phyloP scores from a whole-genome alignment of 2,329 filamentous ascomycete species.

The Dichotomopilus funicola region DNA sequence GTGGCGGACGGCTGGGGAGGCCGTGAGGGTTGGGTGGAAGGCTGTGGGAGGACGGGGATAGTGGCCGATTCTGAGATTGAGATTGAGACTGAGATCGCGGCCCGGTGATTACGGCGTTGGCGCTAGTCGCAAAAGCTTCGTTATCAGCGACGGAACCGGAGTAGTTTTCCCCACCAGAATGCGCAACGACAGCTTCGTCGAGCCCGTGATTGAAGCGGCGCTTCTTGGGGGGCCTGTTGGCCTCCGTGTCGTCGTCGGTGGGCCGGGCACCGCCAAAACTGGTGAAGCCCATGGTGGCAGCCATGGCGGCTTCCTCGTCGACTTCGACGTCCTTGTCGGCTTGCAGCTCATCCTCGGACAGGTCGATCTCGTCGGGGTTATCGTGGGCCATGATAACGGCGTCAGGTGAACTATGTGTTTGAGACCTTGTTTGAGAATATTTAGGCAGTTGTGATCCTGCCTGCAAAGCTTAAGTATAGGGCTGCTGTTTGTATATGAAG shows the following conservation, averaged over 20 bases:
- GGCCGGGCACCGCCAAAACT: slow-evolving; percentile 48
- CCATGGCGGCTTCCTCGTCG: slow-evolving; percentile 43
- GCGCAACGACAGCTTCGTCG: slow-evolving; percentile 42
- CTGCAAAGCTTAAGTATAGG: too few relatives aligned
- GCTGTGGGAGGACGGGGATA: too few relatives aligned
- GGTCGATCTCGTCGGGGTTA: slow-evolving; percentile 10
- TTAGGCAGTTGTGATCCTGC: too few relatives aligned
- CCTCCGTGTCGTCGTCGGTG: slow-evolving; percentile 12
- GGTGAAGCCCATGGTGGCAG: slow-evolving; percentile 66
- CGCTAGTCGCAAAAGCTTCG: too few relatives aligned
- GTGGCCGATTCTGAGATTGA: too few relatives aligned
- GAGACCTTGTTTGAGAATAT: too few relatives aligned
- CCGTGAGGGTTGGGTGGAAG: too few relatives aligned
- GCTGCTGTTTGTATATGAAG: too few relatives aligned
- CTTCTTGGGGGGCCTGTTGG: slow-evolving; percentile 50
- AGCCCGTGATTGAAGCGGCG: slow-evolving; percentile 56
- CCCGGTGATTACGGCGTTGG: too few relatives aligned
- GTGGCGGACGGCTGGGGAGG: too few relatives aligned
- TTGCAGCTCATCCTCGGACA: slow-evolving; percentile 3
- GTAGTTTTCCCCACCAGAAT: slow-evolving; percentile 10
- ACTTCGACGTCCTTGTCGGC: slow-evolving; percentile 27
- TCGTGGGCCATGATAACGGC: not conserved
- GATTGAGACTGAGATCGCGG: too few relatives aligned
- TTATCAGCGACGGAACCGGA: too few relatives aligned
- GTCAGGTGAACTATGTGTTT: not conserved